Evolutionary conservation across 140 eudicot species (phyloP).

Genomic region (Cichorium intybus): DNA sequence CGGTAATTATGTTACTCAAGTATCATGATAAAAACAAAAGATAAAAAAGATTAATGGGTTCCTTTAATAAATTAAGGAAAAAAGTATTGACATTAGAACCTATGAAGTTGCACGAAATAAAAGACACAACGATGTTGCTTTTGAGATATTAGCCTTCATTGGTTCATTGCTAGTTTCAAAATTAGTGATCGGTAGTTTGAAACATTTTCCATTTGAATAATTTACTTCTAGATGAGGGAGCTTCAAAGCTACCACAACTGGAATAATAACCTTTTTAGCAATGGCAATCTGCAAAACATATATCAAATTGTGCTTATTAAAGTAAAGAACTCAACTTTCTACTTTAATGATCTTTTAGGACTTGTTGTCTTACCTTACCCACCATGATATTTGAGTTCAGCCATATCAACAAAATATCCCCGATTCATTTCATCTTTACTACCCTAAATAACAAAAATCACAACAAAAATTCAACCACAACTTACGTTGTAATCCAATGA

Average conservation of each 20-base stretch:
- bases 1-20: too few species aligned
- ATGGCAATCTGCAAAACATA: constrained; percentile 49
- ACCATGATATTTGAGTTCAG: constrained; percentile 77
- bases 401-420: too few species aligned
- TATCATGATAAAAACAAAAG: too few species aligned
- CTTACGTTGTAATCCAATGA: too few species aligned
- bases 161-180: constrained; percentile 28
- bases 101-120: constrained; percentile 84
- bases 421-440: too few species aligned
- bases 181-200: constrained; percentile 55
- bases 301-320: not conserved
- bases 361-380: constrained; percentile 71
- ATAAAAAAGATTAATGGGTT: too few species aligned
- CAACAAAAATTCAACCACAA: too few species aligned
- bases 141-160: constrained; percentile 36
- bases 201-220: constrained; percentile 51
- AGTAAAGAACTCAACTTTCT: not conserved
- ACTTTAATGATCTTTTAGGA: not conserved
- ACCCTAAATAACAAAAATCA: too few species aligned
- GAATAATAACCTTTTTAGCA: constrained; percentile 68
- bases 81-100: constrained; percentile 34
- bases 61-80: not conserved
- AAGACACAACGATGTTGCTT: constrained; percentile 67
- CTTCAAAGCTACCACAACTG: constrained; percentile 73
- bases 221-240: constrained; percentile 74